phyloP scores from a whole-genome alignment of 768 basidiomycete species.

The Hydnomerulius pinastri region DNA sequence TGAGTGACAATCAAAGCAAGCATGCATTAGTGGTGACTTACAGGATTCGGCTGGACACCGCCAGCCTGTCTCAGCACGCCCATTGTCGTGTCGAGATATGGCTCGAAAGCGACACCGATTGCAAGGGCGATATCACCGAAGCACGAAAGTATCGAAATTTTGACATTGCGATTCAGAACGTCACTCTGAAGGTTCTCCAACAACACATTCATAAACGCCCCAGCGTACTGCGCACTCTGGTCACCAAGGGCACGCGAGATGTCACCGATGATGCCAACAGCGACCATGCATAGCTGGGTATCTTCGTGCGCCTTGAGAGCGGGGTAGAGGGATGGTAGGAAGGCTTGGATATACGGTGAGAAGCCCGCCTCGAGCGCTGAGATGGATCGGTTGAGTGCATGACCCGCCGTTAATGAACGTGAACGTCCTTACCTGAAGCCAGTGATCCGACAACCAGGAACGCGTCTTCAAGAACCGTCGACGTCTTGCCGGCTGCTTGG shows the following conservation, averaged over 20 bases:
- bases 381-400: no score
- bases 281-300: conserved; percentile 92
- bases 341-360: conserved; percentile 79
- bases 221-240: conserved; percentile 78
- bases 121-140: conserved; percentile 98
- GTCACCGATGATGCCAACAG: conserved; percentile 94
- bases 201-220: conserved; percentile 88
- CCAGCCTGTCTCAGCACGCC: conserved; percentile 90
- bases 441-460: conserved; percentile 93
- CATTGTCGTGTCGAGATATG: conserved; percentile 90
- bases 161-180: conserved; percentile 89
- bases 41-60: conserved; percentile 82
- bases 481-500: conserved; percentile 85
- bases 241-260: conserved; percentile 94
- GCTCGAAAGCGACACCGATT: conserved; percentile 82
- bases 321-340: conserved; percentile 83
- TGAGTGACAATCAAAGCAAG: neutral
- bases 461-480: conserved; percentile 93
- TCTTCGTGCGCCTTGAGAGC: conserved; percentile 94
- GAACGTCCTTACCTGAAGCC: conserved; percentile 55
- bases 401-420: neutral
- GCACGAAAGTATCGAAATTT: conserved; percentile 93
- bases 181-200: conserved; percentile 91
- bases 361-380: conserved; percentile 78
- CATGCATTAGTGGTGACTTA: conserved; percentile 37